These are phyloP conservation scores for Fusarium sublunatum DNA, from an alignment of 2,329 filamentous ascomycete genomes.

Conservation along the genomic window DNA sequence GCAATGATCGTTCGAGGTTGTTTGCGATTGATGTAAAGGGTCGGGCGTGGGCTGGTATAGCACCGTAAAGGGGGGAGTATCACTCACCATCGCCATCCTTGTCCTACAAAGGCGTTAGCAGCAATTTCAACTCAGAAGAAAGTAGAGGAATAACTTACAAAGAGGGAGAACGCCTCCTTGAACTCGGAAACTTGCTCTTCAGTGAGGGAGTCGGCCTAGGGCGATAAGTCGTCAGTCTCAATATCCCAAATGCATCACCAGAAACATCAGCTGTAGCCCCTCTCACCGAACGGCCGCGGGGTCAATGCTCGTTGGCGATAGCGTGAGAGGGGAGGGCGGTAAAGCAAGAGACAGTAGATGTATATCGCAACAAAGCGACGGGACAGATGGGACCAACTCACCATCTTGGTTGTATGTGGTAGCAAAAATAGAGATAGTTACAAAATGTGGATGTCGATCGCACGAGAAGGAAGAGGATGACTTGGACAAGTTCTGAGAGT, in stretches of 20 bases:
- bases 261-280: constrained; percentile 43
- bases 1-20: constrained; percentile 5
- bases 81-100: constrained; percentile 91
- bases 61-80: constrained; percentile 32
- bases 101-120: constrained; percentile 67
- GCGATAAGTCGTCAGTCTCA: constrained; percentile 41
- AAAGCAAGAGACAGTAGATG: constrained; percentile 12
- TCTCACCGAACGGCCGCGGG: constrained; percentile 44
- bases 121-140: constrained; percentile 12
- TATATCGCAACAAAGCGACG: constrained; percentile 9
- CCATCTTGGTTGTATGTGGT: constrained; percentile 46
- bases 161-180: constrained; percentile 99
- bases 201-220: constrained; percentile 94
- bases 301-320: constrained; percentile 37
- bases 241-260: constrained; percentile 29
- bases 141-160: constrained; percentile 73
- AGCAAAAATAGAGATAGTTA: constrained; percentile 33
- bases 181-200: constrained; percentile 99
- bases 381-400: constrained; percentile 38
- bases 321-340: constrained; percentile 20
- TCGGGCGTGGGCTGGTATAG: constrained; percentile 21
- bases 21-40: constrained; percentile 18
- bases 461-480: constrained; percentile 44
- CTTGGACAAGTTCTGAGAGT: constrained; percentile 46
- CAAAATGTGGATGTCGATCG: constrained; percentile 43